Base-by-base conservation (phyloP, 2,329 filamentous ascomycete genomes). In the Cladosporium sp. region DNA sequence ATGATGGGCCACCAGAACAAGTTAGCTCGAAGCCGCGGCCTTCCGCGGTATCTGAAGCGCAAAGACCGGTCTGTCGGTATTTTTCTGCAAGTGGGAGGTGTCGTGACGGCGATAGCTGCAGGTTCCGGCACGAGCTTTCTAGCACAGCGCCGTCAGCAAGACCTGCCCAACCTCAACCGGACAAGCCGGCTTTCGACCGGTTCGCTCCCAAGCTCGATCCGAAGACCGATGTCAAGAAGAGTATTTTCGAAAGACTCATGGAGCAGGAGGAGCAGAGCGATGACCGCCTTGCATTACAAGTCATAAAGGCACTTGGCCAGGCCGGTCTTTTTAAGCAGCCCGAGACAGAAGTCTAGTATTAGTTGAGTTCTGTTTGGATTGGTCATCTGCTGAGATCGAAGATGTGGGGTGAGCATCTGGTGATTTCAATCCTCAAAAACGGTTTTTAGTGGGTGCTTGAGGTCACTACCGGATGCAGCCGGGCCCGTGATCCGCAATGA, bases 231-330 rank as follows among this genome's bases (percentile, higher is more conserved):
- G 59, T 60, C 14, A 67, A 61, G 56, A 72, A 69, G 66, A 64
- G 65, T n/a, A 73, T 76, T 18, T 70, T 70, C 59, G 68, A 75
- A 59, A 68, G 72, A 53, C 66, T 79, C 53, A 72, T 82, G 13
- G 80, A 83, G 67, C 80, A 82, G 63, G 80, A 84, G 69, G 70
- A 78, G 61, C 75, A 78, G 25, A 77, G 78, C 64, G 76, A 79
- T 54, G 78, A 82, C 67, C 71, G 74, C 56, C 61, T 81, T 63
- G 79, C 79, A 18, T 69, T 83, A 54, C 74, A 78, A 61, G 80
- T 80, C 4, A 82, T 83, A 69, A 82, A 81, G 70, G 77, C 78
- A 68, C 72, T 83, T 10, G 81, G 81, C 2, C 75, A 76, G 46
- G 69, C 76, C 36, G 79, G 80, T 0, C 79, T 82, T 67, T 74